Conservation (phyloP, 768 basidiomycete species). For the Termitomyces sp. region DNA sequence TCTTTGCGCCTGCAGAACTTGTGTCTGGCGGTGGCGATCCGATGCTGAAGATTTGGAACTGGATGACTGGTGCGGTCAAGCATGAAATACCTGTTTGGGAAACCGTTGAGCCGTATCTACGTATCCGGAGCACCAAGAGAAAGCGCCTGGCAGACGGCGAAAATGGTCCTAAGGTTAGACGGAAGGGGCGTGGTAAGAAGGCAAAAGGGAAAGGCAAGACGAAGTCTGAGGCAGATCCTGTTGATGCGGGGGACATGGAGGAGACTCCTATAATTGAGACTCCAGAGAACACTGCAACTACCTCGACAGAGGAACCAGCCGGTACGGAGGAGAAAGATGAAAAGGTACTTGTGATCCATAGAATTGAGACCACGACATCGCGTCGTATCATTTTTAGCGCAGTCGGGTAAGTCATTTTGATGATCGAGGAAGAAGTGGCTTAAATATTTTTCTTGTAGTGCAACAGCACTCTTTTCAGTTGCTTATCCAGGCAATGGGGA, state of each 20-base stretch:
- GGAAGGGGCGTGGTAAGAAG: conserved; percentile 20
- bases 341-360: conserved; percentile 53
- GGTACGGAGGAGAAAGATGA: conserved; percentile 19
- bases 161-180: conserved; percentile 18
- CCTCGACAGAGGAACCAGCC: neutral
- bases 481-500: conserved; percentile 23
- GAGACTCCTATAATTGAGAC: neutral
- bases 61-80: conserved; percentile 57
- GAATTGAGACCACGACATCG: conserved; percentile 45
- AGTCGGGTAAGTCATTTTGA: conserved; percentile 53
- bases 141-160: conserved; percentile 30
- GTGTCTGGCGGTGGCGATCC: conserved; percentile 90
- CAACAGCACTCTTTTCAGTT: conserved; percentile 62
- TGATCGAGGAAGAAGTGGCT: neutral
- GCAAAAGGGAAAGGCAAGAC: conserved; percentile 23
- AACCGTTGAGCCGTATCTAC: conserved; percentile 47
- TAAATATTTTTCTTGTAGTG: conserved; percentile 32
- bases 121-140: conserved; percentile 32
- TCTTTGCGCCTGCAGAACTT: conserved; percentile 41
- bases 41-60: conserved; percentile 75
- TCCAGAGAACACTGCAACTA: neutral
- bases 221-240: conserved; percentile 15
- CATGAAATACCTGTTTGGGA: conserved; percentile 50
- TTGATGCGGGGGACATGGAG: neutral
- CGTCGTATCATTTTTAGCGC: conserved; percentile 60